Evolutionary conservation across 768 basidiomycete species (phyloP), one percentile per base, ranked within the genome.

Genomic region (Pleurotus cornucopiae): DNA sequence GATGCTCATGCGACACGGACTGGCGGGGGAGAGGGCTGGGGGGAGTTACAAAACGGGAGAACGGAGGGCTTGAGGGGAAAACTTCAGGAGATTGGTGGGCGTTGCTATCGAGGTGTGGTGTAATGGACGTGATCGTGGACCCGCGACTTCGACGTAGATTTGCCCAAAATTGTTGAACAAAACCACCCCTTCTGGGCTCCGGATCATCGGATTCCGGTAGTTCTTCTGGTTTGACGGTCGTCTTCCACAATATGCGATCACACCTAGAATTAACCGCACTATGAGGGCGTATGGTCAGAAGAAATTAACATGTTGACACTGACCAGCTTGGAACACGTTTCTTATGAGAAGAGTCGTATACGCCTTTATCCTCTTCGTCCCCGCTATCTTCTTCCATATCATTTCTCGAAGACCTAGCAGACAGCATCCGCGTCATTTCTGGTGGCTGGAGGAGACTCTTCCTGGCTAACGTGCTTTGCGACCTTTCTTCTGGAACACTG

Each of bases 241-340:
- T 78, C 68, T 91, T 93, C 84, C 85, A 92, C 4, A 93, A 70
- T 45, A 93, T 89, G 16, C 91, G 83, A 66, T 93, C 91, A 63
- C 91, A 93, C 88, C 88, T 89, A 52, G 5, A 57, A 39, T 4
- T n/a, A 20, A 57, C 23, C 43, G 26, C 38, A 56, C 45, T 23
- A 45, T 52, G 41, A 44, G 23, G 45, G 45, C 21, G 9, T 12
- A 5, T 37, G 21, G 9, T 14, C 25, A 54, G 46, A 34, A 40
- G 5, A 6, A 18, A 5, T 11, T 44, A 34, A 11, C 53, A 23
- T 18, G 18, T 4, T 20, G 16, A 34, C 4, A 71, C 83, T 47
- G 61, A 88, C 91, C 91, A 92, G 67, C 89, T 90, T 4, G 91
- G 91, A 21, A 92, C 91, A 16, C 91, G 84, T 62, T 83, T 81